Evolutionary conservation across 805 yeast species (phyloP), one percentile per base, ranked within the genome.

Genomic region (Dipodascus albidus): DNA sequence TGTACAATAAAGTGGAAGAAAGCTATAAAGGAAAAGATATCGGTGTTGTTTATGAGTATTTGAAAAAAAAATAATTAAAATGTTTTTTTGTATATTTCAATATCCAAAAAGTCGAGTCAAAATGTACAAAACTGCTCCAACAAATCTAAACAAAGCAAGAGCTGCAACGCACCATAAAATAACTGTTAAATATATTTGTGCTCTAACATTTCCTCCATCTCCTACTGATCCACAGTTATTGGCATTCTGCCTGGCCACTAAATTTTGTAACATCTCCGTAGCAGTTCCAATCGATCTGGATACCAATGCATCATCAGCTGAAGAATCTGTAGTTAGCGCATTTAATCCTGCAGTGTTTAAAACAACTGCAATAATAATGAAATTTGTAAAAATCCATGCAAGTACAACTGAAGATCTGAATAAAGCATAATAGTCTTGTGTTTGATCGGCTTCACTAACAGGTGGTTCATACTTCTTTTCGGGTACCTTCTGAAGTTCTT

Each of bases 151-250:
- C 6, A 82, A 76, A 0, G 98, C 96, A 75, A 88, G 78, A 24
- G 82, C 86, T 2, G 96, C 96, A 47, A 91, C 98, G 38, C 90
- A 71, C 96, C 98, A 91, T 59, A 91, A 73, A 49, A 91, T 83
- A 27, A 91, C 87, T 2, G 91, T 79, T 66, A 91, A 76, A 65
- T 88, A 91, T 4, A 82, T 70, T 47, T 61, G 60, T 1, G 68
- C 59, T 20, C 64, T 60, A 20, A 54, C 53, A 19, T 57, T 52
- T 1, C 56, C 59, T 8, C 51, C 50, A 6, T 6, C 6, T 6
- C 33, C 33, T 27, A 27, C 4, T 14, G 52, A 33, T 1, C 54
- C 54, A 31, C 54, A 52, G 9, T 51, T 27, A n/a, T 47, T 19
- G 42, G n/a, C 51, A 20, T 23, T 33, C 23, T 17, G 21, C 2